Evolutionary conservation across 139 green algal genomes (phyloP).

Genomic region (Haematococcus lacustris): DNA sequence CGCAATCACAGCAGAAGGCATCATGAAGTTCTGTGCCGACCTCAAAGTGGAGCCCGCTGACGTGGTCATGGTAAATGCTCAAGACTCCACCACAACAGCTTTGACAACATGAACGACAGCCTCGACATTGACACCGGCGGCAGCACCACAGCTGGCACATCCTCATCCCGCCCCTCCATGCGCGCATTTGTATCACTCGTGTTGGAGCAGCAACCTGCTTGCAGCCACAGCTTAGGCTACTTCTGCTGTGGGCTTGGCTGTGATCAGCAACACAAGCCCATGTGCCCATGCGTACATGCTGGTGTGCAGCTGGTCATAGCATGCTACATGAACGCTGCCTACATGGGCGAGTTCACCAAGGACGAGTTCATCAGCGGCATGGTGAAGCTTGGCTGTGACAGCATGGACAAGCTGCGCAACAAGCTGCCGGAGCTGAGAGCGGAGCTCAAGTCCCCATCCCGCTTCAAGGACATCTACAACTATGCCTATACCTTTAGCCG

Average conservation of each 20-base stretch:
- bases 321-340: slow-evolving; percentile 67
- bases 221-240: too few species aligned
- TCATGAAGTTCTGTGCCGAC: slow-evolving; percentile 69
- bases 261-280: background rate
- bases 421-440: slow-evolving; percentile 58
- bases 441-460: slow-evolving; percentile 49
- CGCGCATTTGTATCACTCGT: too few species aligned
- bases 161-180: too few species aligned
- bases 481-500: slow-evolving; percentile 74
- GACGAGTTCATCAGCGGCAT: slow-evolving; percentile 70
- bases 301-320: slow-evolving; percentile 79
- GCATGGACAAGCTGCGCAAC: slow-evolving; percentile 56
- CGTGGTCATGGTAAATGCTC: slow-evolving; percentile 53
- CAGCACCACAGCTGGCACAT: too few species aligned
- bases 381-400: slow-evolving; percentile 49
- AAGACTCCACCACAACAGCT: background rate
- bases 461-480: slow-evolving; percentile 73
- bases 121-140: background rate
- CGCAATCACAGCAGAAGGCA: slow-evolving; percentile 61
- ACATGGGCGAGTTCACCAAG: slow-evolving; percentile 84
- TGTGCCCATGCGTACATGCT: background rate
- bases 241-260: too few species aligned
- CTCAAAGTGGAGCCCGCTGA: slow-evolving; percentile 74
- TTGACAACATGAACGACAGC: background rate
- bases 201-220: too few species aligned